Evolutionary conservation across 78 protist genomes (phyloP).

Genomic region (Reticulomyxa filosa): DNA sequence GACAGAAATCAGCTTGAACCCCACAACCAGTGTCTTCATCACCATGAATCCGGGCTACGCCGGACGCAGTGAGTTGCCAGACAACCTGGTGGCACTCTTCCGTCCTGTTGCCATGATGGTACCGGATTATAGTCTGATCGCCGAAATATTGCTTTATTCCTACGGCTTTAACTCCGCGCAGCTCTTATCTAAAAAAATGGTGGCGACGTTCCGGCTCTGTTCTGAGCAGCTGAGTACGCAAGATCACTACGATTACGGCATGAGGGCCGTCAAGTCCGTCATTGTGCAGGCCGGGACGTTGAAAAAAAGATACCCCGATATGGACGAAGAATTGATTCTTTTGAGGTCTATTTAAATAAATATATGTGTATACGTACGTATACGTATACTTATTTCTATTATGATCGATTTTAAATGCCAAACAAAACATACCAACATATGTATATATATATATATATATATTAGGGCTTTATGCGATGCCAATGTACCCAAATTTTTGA

Average conservation of each 20-base stretch:
- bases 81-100: slow-evolving; percentile 50
- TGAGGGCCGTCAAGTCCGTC: slow-evolving; percentile 74
- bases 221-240: slow-evolving; percentile 53
- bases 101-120: slow-evolving; percentile 48
- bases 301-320: slow-evolving; percentile 28
- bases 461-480: slow-evolving; percentile 35
- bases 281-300: slow-evolving; percentile 51
- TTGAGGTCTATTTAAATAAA: slow-evolving; percentile 61
- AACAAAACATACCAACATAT: too few relatives aligned
- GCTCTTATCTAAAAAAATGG: slow-evolving; percentile 31
- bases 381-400: too few relatives aligned
- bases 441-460: too few relatives aligned
- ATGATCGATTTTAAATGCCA: too few relatives aligned
- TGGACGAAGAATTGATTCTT: slow-evolving; percentile 42
- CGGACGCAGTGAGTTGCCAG: slow-evolving; percentile 64
- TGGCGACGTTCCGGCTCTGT: slow-evolving; percentile 38
- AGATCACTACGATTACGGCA: slow-evolving; percentile 63
- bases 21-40: slow-evolving; percentile 35
- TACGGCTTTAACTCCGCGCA: slow-evolving; percentile 34
- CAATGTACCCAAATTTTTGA: slow-evolving; percentile 44
- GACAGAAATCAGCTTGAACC: slow-evolving; percentile 13
- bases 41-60: slow-evolving; percentile 66
- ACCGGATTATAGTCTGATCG: slow-evolving; percentile 48
- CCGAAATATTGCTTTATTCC: slow-evolving; percentile 46
- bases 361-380: too few relatives aligned